A percentile compares a stretch with the other conserved stretches of the same genome.
Evolutionary conservation across 2,329 filamentous ascomycete species (phyloP).

Genomic region (Monosporascus sp.): DNA sequence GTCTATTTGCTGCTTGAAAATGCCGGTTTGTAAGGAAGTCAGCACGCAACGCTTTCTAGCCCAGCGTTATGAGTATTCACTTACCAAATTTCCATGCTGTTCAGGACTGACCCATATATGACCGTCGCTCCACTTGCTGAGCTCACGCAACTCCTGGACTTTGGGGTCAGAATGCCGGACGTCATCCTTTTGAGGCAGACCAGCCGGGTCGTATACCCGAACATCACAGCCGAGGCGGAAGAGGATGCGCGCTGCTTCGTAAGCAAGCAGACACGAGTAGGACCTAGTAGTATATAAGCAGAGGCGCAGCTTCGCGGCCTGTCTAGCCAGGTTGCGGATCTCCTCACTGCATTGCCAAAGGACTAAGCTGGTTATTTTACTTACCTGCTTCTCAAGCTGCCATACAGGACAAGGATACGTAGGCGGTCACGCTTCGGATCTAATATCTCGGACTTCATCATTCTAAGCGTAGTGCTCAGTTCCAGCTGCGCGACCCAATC

Average conservation of each 20-base stretch:
- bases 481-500: conserved; percentile 56
- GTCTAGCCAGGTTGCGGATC: too few relatives aligned
- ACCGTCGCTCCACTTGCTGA: conserved; percentile 60
- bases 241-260: conserved; percentile 54
- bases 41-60: too few relatives aligned
- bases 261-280: conserved; percentile 55
- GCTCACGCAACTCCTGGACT: conserved; percentile 55
- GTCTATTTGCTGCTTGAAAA: conserved; percentile 67
- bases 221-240: conserved; percentile 62
- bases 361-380: too few relatives aligned
- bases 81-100: conserved; percentile 56
- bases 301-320: too few relatives aligned
- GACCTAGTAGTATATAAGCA: conserved; percentile 34
- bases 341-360: too few relatives aligned
- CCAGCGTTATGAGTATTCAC: too few relatives aligned
- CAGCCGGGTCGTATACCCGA: conserved; percentile 53
- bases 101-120: conserved; percentile 63
- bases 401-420: too few relatives aligned
- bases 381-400: too few relatives aligned
- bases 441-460: conserved; percentile 33
- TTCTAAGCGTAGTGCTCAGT: conserved; percentile 43
- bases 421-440: background rate
- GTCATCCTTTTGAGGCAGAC: conserved; percentile 35
- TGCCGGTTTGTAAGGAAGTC: conserved; percentile 36
- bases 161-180: conserved; percentile 48